Conservation (phyloP, 129 eudicot species). For the Centaurea solstitialis region DNA sequence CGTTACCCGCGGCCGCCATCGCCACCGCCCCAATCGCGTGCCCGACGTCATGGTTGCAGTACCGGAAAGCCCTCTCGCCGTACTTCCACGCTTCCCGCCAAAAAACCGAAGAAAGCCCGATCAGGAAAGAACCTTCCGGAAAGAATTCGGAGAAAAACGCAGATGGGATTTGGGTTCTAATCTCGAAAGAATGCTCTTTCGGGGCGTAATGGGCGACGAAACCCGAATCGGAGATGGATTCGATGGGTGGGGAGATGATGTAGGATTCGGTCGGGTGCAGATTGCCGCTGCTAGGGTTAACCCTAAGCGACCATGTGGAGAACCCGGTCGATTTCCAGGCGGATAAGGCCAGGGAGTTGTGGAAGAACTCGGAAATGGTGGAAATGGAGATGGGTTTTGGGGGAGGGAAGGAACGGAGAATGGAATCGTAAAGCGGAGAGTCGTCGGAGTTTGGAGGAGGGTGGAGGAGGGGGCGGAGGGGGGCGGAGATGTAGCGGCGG, state of each 20-base stretch:
- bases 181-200: constrained; percentile 75
- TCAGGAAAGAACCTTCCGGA: constrained; percentile 58
- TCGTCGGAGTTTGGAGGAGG: constrained; percentile 21
- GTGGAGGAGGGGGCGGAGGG: constrained; percentile 66
- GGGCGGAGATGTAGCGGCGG: constrained; percentile 79
- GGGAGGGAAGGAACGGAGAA: constrained; percentile 48
- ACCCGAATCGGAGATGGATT: constrained; percentile 37
- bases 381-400: constrained; percentile 63
- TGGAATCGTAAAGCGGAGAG: constrained; percentile 50
- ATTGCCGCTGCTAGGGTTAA: constrained; percentile 95
- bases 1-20: constrained; percentile 82
- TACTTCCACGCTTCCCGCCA: constrained; percentile 99
- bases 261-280: constrained; percentile 92
- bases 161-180: constrained; percentile 59
- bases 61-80: constrained; percentile 94
- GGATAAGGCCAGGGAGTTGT: constrained; percentile 75
- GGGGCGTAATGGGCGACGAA: constrained; percentile 96
- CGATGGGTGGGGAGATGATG: constrained; percentile 64
- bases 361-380: constrained; percentile 59
- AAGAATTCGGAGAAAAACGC: constrained; percentile 45
- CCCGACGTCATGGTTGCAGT: constrained; percentile 94
- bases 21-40: constrained; percentile 84
- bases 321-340: constrained; percentile 88
- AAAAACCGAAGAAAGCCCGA: constrained; percentile 80
- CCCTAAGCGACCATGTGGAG: constrained; percentile 90